Evolutionary conservation across 495 filamentous ascomycete species (phyloP).

Genomic region (Xylaria curta): DNA sequence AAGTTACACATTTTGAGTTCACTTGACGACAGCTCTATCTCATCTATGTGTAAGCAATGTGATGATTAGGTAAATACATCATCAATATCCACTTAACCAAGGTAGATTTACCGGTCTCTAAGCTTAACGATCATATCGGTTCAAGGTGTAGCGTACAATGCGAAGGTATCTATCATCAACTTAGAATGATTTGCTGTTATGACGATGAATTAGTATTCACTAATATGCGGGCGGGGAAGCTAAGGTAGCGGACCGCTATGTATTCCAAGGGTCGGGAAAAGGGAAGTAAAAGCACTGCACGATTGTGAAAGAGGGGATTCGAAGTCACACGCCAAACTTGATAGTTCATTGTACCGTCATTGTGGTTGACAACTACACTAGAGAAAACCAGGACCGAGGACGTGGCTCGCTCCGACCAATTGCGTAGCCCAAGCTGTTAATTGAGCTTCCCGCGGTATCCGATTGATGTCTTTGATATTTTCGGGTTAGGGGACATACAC

Average conservation of each 20-base stretch:
- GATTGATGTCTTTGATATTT: background rate
- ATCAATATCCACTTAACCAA: constrained; percentile 13
- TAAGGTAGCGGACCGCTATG: background rate
- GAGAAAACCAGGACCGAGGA: constrained; percentile 20
- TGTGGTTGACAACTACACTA: background rate
- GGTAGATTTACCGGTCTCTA: background rate
- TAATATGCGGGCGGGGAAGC: background rate
- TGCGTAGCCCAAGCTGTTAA: background rate
- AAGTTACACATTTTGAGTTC: constrained; percentile 16
- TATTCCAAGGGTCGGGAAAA: background rate
- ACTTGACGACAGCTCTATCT: constrained; percentile 25
- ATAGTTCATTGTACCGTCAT: constrained; percentile 25
- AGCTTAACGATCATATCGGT: background rate
- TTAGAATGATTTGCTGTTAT: background rate
- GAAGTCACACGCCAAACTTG: background rate
- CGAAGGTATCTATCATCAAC: constrained; percentile 4
- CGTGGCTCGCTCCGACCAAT: constrained; percentile 18
- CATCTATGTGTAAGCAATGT: constrained; percentile 1
- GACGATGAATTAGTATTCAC: constrained; percentile 2
- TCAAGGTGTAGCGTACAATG: background rate
- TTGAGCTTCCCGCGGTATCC: constrained; percentile 18
- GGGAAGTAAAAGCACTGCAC: background rate
- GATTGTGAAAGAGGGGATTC: constrained; percentile 8
- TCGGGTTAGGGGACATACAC: background rate
- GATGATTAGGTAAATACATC: constrained; percentile 15